Evolutionary conservation across 1,284 basidiomycete genomes (phyloP).

Genomic region (Papiliotrema flavescens): DNA sequence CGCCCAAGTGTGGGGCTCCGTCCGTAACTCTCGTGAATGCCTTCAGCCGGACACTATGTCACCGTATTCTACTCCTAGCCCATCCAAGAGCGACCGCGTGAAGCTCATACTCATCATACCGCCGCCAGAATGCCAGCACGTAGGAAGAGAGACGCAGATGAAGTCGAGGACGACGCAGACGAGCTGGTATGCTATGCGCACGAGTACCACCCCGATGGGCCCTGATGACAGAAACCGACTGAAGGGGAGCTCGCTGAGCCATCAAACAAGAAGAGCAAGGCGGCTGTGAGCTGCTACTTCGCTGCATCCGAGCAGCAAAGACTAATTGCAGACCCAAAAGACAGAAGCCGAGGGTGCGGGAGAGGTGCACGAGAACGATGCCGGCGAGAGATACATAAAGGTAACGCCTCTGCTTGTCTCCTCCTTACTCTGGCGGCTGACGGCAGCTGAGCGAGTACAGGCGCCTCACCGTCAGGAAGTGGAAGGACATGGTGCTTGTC

Average conservation of each 20-base stretch:
- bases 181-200: not conserved
- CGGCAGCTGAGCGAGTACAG: conserved; percentile 50
- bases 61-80: too few relatives aligned
- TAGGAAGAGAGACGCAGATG: not conserved
- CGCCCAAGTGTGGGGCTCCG: too few relatives aligned
- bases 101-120: too few relatives aligned
- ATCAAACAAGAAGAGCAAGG: not conserved
- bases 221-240: not conserved
- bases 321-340: not conserved
- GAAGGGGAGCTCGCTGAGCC: not conserved
- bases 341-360: not conserved
- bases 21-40: too few relatives aligned
- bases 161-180: not conserved
- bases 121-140: too few relatives aligned
- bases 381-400: conserved; percentile 8
- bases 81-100: too few relatives aligned
- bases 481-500: conserved; percentile 64
- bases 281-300: not conserved
- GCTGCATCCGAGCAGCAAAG: not conserved
- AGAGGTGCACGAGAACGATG: conserved; percentile 4
- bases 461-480: conserved; percentile 64
- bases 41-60: too few relatives aligned
- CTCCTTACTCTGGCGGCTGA: not conserved
- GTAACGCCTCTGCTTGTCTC: not conserved
- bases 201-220: not conserved